Evolutionary conservation across 345 rosid genomes (phyloP), one percentile per base, ranked within the genome.

Genomic region (Hevea brasiliensis): DNA sequence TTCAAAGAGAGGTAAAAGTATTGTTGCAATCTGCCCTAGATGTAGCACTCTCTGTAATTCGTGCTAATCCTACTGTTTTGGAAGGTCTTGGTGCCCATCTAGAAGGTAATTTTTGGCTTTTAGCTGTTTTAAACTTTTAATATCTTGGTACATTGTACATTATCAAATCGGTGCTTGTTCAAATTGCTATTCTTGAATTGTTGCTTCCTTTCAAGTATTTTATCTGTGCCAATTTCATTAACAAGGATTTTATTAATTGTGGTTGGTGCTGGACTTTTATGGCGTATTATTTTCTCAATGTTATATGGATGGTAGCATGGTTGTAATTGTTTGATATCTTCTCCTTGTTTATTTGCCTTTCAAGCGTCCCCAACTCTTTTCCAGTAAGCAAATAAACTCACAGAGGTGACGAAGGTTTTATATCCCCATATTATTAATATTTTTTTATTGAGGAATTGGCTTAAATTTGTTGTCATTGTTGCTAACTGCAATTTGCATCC

Each of bases 1-100:
- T 92, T 76, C 97, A 94, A 87, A 68, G 84, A 74, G 98, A 92
- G 84, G 98, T 94, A 54, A 92, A 82, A 74, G 72, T 65, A 70
- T 79, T 94, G 76, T 82, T 94, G 80, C 98, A 88, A 55, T 90
- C 92, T 74, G 94, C 98, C 63, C 79, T 88, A 4, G 86, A 88
- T 27, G 89, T 87, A 76, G 98, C 98, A 55, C 85, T 76, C 14
- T 72, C 81, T 32, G 95, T 94, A 74, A 81, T 94, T 54, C 93
- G 90, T 63, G 97, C 97, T 70, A 94, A 94, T 87, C 89, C 89
- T 65, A 79, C 86, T 69, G 89, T 94, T 70, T 84, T 94, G 83
- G 97, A 94, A 76, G 98, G 97, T 35, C 95, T 94, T 23, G 98
- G 96, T 82, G 95, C 98, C 67, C 88, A 84, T 78, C 86, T 94